Evolutionary conservation across 2,329 filamentous ascomycete species (phyloP).

Genomic region (Sphaceloma murrayae): DNA sequence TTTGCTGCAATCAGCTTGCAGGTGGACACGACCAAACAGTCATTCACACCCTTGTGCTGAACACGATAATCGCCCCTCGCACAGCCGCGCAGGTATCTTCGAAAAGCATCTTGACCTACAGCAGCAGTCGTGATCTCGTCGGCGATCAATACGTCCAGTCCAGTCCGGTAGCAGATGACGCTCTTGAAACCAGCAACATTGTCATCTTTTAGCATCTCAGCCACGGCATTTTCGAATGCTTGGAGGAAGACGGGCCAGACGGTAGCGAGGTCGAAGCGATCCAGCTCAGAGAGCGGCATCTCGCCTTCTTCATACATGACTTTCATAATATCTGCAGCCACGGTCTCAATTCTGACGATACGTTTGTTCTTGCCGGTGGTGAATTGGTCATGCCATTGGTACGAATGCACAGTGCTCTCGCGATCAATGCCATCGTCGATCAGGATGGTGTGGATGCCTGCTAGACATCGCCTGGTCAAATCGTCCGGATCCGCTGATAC

Average conservation of each 20-base stretch:
- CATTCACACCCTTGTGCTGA: slow-evolving; percentile 56
- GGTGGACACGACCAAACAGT: slow-evolving; percentile 56
- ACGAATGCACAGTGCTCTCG: slow-evolving; percentile 47
- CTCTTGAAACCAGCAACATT: slow-evolving; percentile 74
- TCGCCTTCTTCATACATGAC: slow-evolving; percentile 29
- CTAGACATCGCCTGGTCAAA: slow-evolving; percentile 55
- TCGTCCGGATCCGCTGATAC: slow-evolving; percentile 40
- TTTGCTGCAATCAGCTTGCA: slow-evolving; percentile 47
- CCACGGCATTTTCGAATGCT: slow-evolving; percentile 46
- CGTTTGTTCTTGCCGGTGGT: slow-evolving; percentile 56
- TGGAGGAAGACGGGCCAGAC: slow-evolving; percentile 38
- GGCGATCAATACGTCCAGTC: slow-evolving; percentile 52
- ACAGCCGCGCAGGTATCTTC: slow-evolving; percentile 33
- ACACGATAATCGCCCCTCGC: slow-evolving; percentile 42
- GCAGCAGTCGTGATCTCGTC: slow-evolving; percentile 31
- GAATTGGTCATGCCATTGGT: slow-evolving; percentile 56
- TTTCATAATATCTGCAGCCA: slow-evolving; percentile 56
- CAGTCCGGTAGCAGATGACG: slow-evolving; percentile 71
- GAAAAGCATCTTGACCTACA: slow-evolving; percentile 29
- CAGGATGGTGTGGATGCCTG: slow-evolving; percentile 62
- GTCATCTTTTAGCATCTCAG: slow-evolving; percentile 50
- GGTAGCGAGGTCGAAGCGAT: slow-evolving; percentile 25
- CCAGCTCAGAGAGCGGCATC: slow-evolving; percentile 24
- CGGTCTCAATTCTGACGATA: slow-evolving; percentile 67
- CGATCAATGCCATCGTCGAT: slow-evolving; percentile 66